phyloP scores from a whole-genome alignment of 192 early-diverging fungal species.

The Geranomyces variabilis region DNA sequence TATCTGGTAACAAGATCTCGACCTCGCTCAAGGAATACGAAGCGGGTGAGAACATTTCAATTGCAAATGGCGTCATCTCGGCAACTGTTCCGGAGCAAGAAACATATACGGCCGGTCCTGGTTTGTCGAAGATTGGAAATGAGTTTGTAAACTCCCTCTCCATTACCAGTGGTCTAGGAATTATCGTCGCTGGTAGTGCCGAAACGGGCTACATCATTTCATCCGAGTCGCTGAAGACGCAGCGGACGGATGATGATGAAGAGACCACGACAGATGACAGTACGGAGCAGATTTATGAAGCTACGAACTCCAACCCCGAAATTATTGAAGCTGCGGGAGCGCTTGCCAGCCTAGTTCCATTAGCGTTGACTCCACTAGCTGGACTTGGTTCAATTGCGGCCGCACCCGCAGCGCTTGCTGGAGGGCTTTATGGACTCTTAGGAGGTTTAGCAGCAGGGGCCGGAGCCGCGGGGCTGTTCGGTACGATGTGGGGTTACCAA shows the following conservation, averaged over 20 bases:
- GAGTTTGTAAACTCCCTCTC: not conserved
- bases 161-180: not conserved
- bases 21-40: not conserved
- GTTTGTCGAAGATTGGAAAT: not conserved
- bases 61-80: not conserved
- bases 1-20: not conserved
- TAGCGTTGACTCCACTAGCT: not conserved
- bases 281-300: not conserved
- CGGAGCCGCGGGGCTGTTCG: not conserved
- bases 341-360: not conserved
- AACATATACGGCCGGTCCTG: not conserved
- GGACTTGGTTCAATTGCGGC: not conserved
- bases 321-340: not conserved
- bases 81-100: not conserved
- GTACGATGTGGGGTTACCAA: not conserved
- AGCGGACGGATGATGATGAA: constrained; percentile 4
- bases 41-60: not conserved
- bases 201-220: not conserved
- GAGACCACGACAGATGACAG: not conserved
- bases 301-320: not conserved
- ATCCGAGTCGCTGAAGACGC: not conserved
- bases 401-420: not conserved
- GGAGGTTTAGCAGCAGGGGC: not conserved
- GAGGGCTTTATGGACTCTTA: too few species aligned
- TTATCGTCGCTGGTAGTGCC: not conserved